Base-by-base conservation (phyloP, 495 filamentous ascomycete genomes). In the Hyaloscypha hepaticicola region DNA sequence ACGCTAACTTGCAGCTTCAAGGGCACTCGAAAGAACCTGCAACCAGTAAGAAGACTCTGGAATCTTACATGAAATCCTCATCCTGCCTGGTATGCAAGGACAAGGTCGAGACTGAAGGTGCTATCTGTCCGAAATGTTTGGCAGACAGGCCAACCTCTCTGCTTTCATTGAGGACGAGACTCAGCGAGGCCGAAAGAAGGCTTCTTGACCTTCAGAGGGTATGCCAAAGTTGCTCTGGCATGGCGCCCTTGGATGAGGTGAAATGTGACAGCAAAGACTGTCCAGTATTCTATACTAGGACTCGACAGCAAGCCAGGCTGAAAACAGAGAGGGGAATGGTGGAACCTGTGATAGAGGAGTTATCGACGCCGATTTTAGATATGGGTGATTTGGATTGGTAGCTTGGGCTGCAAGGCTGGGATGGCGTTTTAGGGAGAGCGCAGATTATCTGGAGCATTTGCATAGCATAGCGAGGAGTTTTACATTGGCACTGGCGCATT, bases 181-280 rank as follows among this genome's bases (percentile, higher is more conserved):
- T 96, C 24, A 82, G 82, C 56, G 73, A 72, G 12, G 86, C 84
- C 33, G 89, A 96, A 76, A 83, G 82, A 71, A 84, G 82, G 59
- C 82, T 84, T 22, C 72, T 75, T 60, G 85, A 93, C 69, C 76
- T 96, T n/a, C 78, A 88, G 34, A 82, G 79, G 62, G 79, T 96
- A 59, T 99, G 95, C 75, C 87, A 89, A 68, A 91, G 87, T 69
- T 99, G 95, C 70, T 86, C 89, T 29, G 87, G 86, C 8, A 72
- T 92, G 48, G 75, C 90, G 19, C 88, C 85, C 68, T 78, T 84
- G 5, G 92, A 96, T 51, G 85, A 90, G 31, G 87, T 97, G 38
- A 83, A 74, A 38, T 99, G 95, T 73, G 91, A 96, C 71, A 96
- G 90, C 67, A 83, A 87, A 74, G 95, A 97, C 75, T 99, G 95